Evolutionary conservation across 768 basidiomycete species (phyloP), one percentile per base, ranked within the genome.

Genomic region (Auriscalpium orientale): DNA sequence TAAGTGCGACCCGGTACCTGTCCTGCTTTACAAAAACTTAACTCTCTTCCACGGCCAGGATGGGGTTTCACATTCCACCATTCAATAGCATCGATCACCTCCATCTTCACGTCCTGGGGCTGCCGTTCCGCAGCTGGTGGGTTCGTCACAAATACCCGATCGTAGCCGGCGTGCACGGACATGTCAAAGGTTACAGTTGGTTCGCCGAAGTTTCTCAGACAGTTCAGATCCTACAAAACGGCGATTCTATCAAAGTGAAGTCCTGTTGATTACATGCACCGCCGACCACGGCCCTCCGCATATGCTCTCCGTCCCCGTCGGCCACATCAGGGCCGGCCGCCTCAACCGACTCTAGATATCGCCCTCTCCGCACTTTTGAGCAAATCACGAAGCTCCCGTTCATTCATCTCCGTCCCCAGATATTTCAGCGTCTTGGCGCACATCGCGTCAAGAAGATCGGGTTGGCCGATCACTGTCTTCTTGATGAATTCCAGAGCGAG

Each of bases 1-100:
- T 84, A 21, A 28, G 28, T 7, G 7, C 28, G 28, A 4, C 28
- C 28, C 28, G 28, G 28, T 28, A 7, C 28, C 28, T 28, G 28
- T 28, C 28, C 28, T 7, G 7, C 28, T 7, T 28, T 28, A 28
- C 22, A 28, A 2, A 28, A 2, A 28, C 28, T 28, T 4, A 28
- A 5, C 28, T 28, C 28, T 28, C 28, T 2, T 28, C 22, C 5
- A 28, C 22, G 2, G 53, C 37, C 55, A 89, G 89, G 58, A 74
- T 90, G 72, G 89, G 89, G 1, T 91, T 90, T 64, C 89, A 91
- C 65, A 87, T 90, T 53, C 85, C 89, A 0, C 89, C 89, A 0
- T 88, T 86, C 68, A 84, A 80, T 56, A 84, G 82, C 36, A 76
- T 91, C 6, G 65, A 81, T 37, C 89, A 91, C 65, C 73, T 91